Evolutionary conservation across 257 asterid species (phyloP).

Genomic region (Prunella vulgaris): DNA sequence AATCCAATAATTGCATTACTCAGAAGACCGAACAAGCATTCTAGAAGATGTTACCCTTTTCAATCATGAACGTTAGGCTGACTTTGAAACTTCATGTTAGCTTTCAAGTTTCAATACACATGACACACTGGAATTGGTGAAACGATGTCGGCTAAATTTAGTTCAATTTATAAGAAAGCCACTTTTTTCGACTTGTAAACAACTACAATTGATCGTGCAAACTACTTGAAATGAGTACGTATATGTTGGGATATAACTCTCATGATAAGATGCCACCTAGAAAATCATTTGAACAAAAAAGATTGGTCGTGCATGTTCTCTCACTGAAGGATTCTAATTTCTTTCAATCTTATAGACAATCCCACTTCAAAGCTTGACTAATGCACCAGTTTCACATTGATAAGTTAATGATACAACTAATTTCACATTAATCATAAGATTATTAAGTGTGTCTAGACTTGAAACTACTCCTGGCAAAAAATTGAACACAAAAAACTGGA

Average conservation of each 20-base stretch:
- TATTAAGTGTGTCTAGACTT: not conserved
- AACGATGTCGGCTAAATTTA: not conserved
- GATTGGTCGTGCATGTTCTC: not conserved
- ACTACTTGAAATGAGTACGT: not conserved
- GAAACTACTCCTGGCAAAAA: not conserved
- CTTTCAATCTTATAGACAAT: not conserved
- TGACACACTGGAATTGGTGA: not conserved
- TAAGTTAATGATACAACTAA: not conserved
- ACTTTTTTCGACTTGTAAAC: not conserved
- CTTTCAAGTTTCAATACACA: not conserved
- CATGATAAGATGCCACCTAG: not conserved
- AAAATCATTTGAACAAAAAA: not conserved
- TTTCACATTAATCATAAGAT: not conserved
- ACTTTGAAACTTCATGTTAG: not conserved
- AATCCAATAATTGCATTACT: not conserved
- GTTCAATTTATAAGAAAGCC: not conserved
- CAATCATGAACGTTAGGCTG: not conserved
- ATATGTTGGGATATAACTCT: not conserved
- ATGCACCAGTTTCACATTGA: not conserved
- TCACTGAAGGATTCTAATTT: not conserved
- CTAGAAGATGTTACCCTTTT: not conserved
- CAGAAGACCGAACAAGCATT: not conserved
- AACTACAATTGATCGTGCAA: not conserved
- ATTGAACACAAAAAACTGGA: not conserved
- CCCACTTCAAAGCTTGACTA: not conserved